Base-by-base conservation (phyloP, 176 grass and related monocot genomes). In the Dactylis glomerata region DNA sequence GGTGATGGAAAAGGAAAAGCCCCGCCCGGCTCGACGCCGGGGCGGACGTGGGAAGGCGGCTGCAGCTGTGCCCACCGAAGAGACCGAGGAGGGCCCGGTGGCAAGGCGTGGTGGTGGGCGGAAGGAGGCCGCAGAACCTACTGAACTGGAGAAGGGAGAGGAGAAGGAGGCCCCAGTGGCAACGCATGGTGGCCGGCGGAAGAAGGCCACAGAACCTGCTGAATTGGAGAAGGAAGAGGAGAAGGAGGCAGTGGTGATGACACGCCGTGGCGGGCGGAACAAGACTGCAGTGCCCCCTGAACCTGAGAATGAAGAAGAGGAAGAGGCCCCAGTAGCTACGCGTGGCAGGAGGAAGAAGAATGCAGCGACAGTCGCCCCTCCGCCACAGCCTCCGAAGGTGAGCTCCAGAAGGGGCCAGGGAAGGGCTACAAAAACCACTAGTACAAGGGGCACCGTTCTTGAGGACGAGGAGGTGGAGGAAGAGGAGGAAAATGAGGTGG, bases 31-130 rank as follows among this genome's bases (percentile, higher is more conserved):
- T 57, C 23, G 22, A 56, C 67, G 75, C 67, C 56, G 81, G 10
- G 81, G 81, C 34, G 27, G 67, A 41, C 24, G 36, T 57, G 84
- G 73, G 87, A 84, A 80, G 34, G 54, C 54, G 23, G 56, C 23
- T 27, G 67, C 45, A 38, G 24, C 23, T 58, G 85, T 28, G 16
- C 16, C 45, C 28, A 65, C 6, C 41, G 88, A 70, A 30, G 86
- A 76, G 31, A 51, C 42, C 17, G 40, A 23, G 46, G 30, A 49
- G 77, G 45, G 20, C 23, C 46, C 45, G 27, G 65, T n/a, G 14
- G 37, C 5, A 12, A 42, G 22, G 22, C 37, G 68, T 5, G 22
- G 68, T 3, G 68, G 37, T 7, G 37, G 38, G 14, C 38, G 20
- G 3, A 79, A 41, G 37, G 62, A 79, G 27, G 68, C n/a, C 1